phyloP scores from a whole-genome alignment of 2,329 filamentous ascomycete genomes.

The Aspergillus ochraceus region DNA sequence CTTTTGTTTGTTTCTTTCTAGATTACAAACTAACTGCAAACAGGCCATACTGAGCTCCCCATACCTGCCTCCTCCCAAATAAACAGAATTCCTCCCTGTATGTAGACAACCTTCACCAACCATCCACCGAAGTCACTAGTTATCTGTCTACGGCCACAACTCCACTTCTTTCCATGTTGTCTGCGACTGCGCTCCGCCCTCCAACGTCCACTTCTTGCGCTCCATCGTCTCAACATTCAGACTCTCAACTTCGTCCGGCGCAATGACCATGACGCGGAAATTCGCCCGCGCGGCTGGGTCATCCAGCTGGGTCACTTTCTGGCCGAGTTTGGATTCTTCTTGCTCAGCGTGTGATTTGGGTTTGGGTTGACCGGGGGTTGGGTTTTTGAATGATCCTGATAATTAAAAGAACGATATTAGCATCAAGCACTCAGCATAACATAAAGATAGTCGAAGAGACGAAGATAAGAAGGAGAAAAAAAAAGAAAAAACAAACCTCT shows the following conservation, averaged over 20 bases:
- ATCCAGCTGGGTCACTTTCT: slow-evolving; percentile 68
- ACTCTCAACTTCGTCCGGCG: slow-evolving; percentile 74
- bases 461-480: background rate
- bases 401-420: slow-evolving; percentile 1
- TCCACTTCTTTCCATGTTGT: slow-evolving; percentile 67
- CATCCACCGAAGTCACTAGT: background rate
- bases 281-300: slow-evolving; percentile 70
- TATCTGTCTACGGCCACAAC: slow-evolving; percentile 58
- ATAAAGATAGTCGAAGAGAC: background rate
- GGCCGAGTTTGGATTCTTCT: slow-evolving; percentile 55
- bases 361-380: slow-evolving; percentile 61
- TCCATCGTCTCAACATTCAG: slow-evolving; percentile 65
- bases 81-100: background rate
- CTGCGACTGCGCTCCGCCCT: slow-evolving; percentile 58
- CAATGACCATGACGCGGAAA: slow-evolving; percentile 85
- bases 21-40: too few species aligned
- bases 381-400: slow-evolving; percentile 67
- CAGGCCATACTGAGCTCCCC: too few species aligned
- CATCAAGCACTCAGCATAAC: background rate
- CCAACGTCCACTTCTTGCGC: slow-evolving; percentile 67
- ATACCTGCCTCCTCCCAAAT: too few species aligned
- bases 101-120: background rate
- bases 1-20: too few species aligned
- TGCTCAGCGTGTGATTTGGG: too few species aligned
- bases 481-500: slow-evolving; percentile 53